phyloP scores from a whole-genome alignment of 257 asterid genomes.

The Echium plantagineum region DNA sequence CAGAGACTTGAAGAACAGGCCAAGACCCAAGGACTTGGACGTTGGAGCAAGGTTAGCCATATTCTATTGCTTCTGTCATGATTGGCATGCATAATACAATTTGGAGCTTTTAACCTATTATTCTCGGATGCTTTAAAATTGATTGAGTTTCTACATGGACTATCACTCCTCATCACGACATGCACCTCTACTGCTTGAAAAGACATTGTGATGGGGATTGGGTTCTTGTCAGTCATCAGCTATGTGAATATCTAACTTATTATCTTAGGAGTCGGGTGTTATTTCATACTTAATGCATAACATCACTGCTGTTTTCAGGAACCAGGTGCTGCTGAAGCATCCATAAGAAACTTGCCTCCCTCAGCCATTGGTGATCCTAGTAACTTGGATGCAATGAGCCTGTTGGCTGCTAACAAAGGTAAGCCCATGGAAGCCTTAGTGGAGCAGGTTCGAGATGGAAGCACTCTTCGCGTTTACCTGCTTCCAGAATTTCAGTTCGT shows the following conservation, averaged over 20 bases:
- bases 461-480: slow-evolving; percentile 82
- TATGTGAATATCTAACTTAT: too few relatives aligned
- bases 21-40: slow-evolving; percentile 9
- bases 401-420: slow-evolving; percentile 65
- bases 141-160: too few relatives aligned
- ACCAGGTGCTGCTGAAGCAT: slow-evolving; percentile 74
- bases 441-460: slow-evolving; percentile 94
- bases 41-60: slow-evolving; percentile 9
- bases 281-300: not conserved
- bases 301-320: slow-evolving; percentile 29
- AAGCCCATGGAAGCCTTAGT: slow-evolving; percentile 90
- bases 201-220: not conserved
- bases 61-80: not conserved
- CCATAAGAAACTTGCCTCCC: slow-evolving; percentile 77
- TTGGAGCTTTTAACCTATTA: too few relatives aligned
- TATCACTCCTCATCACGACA: too few relatives aligned
- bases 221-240: not conserved
- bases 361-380: slow-evolving; percentile 70
- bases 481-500: slow-evolving; percentile 87
- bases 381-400: slow-evolving; percentile 71
- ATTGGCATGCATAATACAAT: too few relatives aligned
- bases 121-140: too few relatives aligned
- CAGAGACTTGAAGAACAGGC: slow-evolving; percentile 8
- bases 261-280: not conserved
- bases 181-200: too few relatives aligned